Percentiles rank a stretch among this genome's conserved stretches.
phyloP scores from a whole-genome alignment of 257 asterid species.

The Primulina huaijiensis region DNA sequence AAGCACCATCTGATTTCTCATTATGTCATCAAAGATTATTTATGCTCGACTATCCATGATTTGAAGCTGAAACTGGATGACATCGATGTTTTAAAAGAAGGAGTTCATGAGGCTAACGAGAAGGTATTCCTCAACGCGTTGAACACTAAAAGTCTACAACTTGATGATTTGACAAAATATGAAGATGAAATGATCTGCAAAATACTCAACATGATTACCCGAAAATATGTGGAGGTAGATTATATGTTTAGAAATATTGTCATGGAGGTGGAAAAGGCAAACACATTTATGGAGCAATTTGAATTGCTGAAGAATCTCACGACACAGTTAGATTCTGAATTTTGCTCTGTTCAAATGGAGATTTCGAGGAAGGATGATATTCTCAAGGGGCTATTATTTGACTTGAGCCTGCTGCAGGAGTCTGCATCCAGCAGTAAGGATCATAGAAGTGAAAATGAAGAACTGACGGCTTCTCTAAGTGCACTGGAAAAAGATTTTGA shows the following conservation, averaged over 20 bases:
- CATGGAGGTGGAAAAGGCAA: conserved; percentile 38
- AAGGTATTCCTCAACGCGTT: conserved; percentile 34
- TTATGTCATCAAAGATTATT: conserved; percentile 32
- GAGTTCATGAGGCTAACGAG: conserved; percentile 33
- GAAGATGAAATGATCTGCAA: conserved; percentile 36
- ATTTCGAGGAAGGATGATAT: conserved; percentile 78
- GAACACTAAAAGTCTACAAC: conserved; percentile 33
- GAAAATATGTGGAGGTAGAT: conserved; percentile 39
- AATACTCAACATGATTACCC: conserved; percentile 30
- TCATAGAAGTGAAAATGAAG: conserved; percentile 61
- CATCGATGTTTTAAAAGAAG: conserved; percentile 38
- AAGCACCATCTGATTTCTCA: conserved; percentile 35
- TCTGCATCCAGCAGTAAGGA: conserved; percentile 76
- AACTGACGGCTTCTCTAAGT: conserved; percentile 45
- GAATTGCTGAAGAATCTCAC: conserved; percentile 57
- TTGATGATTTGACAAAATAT: conserved; percentile 29
- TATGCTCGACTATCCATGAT: conserved; percentile 38
- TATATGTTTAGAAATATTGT: conserved; percentile 39
- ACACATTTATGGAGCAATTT: conserved; percentile 43
- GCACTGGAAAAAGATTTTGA: conserved; percentile 52
- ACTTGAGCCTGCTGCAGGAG: conserved; percentile 87
- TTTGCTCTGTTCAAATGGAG: conserved; percentile 46
- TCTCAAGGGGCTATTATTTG: conserved; percentile 75
- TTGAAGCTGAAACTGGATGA: conserved; percentile 40
- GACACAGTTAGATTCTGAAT: conserved; percentile 48